Conservation (phyloP, 2,329 filamentous ascomycete species). For the Aureobasidium sp. region DNA sequence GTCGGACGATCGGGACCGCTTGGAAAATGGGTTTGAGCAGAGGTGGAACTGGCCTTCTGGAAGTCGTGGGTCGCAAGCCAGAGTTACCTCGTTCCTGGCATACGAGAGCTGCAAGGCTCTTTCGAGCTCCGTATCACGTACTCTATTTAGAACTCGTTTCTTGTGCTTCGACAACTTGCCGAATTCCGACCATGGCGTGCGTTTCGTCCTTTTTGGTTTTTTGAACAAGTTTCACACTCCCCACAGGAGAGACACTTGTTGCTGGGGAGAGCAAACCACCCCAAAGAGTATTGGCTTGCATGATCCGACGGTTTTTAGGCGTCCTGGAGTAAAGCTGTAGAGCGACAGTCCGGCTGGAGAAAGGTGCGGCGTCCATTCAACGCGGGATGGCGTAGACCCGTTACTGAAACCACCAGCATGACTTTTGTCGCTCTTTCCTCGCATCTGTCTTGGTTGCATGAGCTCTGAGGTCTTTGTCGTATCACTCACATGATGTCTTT, state of each 20-base stretch:
- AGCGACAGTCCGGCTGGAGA: background rate
- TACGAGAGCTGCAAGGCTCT: background rate
- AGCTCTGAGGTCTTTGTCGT: background rate
- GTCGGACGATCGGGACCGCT: no score
- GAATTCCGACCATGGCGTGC: background rate
- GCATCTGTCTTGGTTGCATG: background rate
- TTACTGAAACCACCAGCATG: background rate
- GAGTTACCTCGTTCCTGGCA: background rate
- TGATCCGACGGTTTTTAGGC: background rate
- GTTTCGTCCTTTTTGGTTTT: background rate
- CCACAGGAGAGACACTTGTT: background rate
- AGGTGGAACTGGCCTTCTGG: background rate
- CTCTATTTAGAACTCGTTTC: background rate
- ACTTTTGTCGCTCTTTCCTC: background rate
- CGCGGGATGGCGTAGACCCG: background rate
- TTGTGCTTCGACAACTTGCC: background rate
- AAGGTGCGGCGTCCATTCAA: background rate
- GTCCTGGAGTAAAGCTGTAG: background rate
- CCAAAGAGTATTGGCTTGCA: background rate
- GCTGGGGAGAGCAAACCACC: background rate
- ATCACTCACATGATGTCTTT: background rate
- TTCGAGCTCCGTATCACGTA: background rate
- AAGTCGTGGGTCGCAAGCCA: background rate
- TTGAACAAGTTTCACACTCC: background rate
- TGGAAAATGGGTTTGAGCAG: background rate